phyloP scores from a whole-genome alignment of 176 grass and related monocot species.

The Juncus effusus region DNA sequence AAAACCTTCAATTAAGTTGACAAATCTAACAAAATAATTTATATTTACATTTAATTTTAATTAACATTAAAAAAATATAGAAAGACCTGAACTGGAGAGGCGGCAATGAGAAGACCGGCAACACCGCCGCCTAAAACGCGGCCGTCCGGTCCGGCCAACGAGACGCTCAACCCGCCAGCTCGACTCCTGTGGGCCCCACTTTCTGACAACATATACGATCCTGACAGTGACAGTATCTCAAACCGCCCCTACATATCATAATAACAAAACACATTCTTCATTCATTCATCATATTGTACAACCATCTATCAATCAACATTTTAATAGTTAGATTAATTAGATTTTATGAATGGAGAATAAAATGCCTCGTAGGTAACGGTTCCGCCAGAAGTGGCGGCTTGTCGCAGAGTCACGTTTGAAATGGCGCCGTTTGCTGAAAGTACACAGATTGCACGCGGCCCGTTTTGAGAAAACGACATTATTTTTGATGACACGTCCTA shows the following conservation, averaged over 20 bases:
- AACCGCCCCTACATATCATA: constrained; percentile 60
- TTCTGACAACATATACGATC: constrained; percentile 70
- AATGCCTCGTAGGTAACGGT: constrained; percentile 98
- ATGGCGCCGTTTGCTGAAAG: constrained; percentile 97
- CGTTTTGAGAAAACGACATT: constrained; percentile 93
- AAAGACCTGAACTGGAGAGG: constrained; percentile 83
- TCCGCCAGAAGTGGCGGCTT: constrained; percentile 91
- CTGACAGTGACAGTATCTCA: constrained; percentile 90
- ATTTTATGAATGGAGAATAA: constrained; percentile 17
- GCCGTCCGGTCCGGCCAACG: constrained; percentile 82
- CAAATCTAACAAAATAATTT: too few species aligned
- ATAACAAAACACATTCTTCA: not conserved
- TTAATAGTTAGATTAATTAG: not conserved
- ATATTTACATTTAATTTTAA: too few species aligned
- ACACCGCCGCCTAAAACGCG: constrained; percentile 90
- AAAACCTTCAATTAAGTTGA: not conserved
- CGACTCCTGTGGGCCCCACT: constrained; percentile 69
- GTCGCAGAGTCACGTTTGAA: constrained; percentile 93
- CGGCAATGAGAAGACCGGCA: constrained; percentile 79
- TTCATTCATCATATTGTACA: not conserved
- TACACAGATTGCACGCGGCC: constrained; percentile 73
- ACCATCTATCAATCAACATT: not conserved
- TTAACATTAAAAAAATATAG: constrained; percentile 4
- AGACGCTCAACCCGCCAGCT: constrained; percentile 87
- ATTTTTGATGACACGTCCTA: constrained; percentile 92